Base-by-base conservation (phyloP, 2,329 filamentous ascomycete species). In the Cladophialophora immunda region DNA sequence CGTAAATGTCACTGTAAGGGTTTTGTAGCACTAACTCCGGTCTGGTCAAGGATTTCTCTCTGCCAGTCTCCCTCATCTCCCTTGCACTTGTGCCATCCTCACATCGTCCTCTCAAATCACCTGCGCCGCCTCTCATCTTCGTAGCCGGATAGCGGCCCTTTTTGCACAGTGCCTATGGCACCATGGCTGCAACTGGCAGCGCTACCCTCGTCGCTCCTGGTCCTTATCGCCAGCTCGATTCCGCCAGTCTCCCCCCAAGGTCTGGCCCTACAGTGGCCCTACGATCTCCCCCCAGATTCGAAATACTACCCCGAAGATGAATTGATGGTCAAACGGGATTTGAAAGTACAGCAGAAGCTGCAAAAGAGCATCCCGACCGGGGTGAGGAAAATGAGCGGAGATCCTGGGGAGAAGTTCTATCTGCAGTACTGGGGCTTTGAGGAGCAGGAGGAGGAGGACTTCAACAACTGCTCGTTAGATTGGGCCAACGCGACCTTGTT, bases 351-450 rank as follows among this genome's bases (percentile, higher is more conserved):
- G 41, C 65, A 72, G 6, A 74, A 73, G 41, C 70, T 79, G n/a
- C 70, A 73, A 15, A 72, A 71, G 22, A 58, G 30, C 19, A 64
- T 74, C 2, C 69, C 75, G 9, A 68, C 68, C 0, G 78, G 75
- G 4, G 75, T 82, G 52, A 75, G 75, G 32, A 84, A 83, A 66
- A 83, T 84, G 81, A 80, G 75, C 50, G 70, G 68, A 5, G 80
- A 83, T 50, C 78, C 81, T 53, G 80, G 81, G 11, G 81, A 84
- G 70, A 84, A 83, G 71, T 84, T 84, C 73, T 81, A 79, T 58
- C 72, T 79, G 36, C 75, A 81, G 36, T 83, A 83, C 68, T 84
- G 81, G 81, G 59, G 72, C 19, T 81, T 81, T 61, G 70, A 69
- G 6, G 56, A 54, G 5, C 68, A 70, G 22, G 55, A 69, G 17